Evolutionary conservation across 768 basidiomycete genomes (phyloP), one percentile per base, ranked within the genome.

Genomic region (Lactarius trivialis): DNA sequence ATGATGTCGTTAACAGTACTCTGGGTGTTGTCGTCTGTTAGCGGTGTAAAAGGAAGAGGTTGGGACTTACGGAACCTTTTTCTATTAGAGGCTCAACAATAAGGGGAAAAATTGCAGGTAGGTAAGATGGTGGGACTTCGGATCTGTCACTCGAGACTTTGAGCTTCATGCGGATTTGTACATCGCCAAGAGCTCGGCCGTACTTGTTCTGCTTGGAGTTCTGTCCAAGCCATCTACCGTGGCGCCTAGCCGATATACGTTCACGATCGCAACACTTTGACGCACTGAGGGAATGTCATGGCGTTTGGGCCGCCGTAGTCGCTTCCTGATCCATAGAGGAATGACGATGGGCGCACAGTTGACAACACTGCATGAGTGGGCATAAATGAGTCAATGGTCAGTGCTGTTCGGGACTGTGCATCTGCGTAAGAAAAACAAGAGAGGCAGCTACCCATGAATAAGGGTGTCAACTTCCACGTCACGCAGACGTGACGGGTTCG

Each of bases 371-470:
- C 94, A 71, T 99, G 97, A 0, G 93, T 73, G 0, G 97, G 97
- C 85, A 99, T n/a, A n/a, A n/a, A n/a, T n/a, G n/a, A n/a, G n/a
- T 91, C 60, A 99, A 75, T 12, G 86, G 79, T 97, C 97, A 99
- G 67, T 98, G 94, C 69, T 98, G 95, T 72, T 98, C 91, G 0
- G 90, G 82, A 15, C 94, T 95, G 65, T n/a, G 51, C 30, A 33
- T 12, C 7, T n/a, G 21, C 28, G 11, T 56, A 11, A 54, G 43
- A n/a, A 58, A 30, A 24, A 28, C 36, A 41, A 54, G 7, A 61
- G 67, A 21, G 8, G 60, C 51, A 70, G 76, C 39, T 68, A 93
- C 95, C 94, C 91, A 69, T 96, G 96, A 69, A 99, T 96, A 70
- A 98, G 79, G 5, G 86, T 78, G 71, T 98, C 97, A 2, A 98